Base-by-base conservation (phyloP, 495 filamentous ascomycete genomes). In the Rostrohypoxylon terebratum region DNA sequence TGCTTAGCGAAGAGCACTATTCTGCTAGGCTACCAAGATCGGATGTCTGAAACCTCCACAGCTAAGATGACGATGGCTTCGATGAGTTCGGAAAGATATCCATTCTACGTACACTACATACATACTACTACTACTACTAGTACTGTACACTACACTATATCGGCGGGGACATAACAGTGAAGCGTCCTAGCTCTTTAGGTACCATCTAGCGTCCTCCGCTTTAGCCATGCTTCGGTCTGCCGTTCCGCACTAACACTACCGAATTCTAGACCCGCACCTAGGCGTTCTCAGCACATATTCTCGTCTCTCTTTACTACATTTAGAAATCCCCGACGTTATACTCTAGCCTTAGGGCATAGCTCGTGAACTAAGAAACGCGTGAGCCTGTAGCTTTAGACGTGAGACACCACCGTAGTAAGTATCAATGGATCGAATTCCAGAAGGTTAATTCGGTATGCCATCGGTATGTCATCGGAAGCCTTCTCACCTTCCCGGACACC, bases 281-380 rank as follows among this genome's bases (percentile, higher is more conserved):
- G 76, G 76, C 76, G 69, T 78, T 73, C 63, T 73, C 69, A 36
- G 66, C 62, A 73, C 63, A 70, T 65, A 44, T 38, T 72, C 74
- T 78, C 76, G 76, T 78, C 60, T 78, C 63, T 66, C 45, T 71
- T 77, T 77, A 78, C 76, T 75, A 21, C 13, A 75, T 78, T 75
- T 36, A 78, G 76, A 76, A 75, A 31, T 60, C 53, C 62, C 66
- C 66, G 66, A 71, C 18, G 0, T 13, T 25, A 23, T 61, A 63
- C 69, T 66, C 48, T 59, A 55, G 44, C 47, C 38, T 42, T 42
- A 63, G 63, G 50, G 58, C 64, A 61, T 74, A 66, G 66, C 72
- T 66, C 50, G 48, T 40, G 16, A 65, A 33, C 58, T 38, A 66
- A 63, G 47, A 59, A 59, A 45, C 54, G 65, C 33, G 65, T 59